phyloP scores from a whole-genome alignment of 192 early-diverging fungal genomes.

The Geranomyces variabilis region DNA sequence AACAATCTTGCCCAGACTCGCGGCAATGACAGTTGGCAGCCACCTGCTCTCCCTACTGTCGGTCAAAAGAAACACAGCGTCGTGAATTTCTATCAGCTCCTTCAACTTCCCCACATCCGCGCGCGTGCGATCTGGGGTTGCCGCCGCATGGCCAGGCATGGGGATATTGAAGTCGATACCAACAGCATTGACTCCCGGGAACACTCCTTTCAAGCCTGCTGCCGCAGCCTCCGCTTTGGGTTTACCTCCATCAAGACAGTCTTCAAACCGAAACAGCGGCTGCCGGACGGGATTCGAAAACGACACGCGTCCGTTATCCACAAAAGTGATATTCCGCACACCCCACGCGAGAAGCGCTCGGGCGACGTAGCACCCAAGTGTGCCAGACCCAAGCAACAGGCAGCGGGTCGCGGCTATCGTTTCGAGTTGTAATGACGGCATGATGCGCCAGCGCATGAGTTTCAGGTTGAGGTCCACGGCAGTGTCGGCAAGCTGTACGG shows the following conservation, averaged over 20 bases:
- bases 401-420: constrained; percentile 76
- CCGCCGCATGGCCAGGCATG: constrained; percentile 88
- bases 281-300: constrained; percentile 97
- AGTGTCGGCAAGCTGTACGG: constrained; percentile 75
- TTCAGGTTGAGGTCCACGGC: constrained; percentile 95
- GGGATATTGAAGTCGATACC: constrained; percentile 81
- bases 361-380: constrained; percentile 92
- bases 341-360: constrained; percentile 89
- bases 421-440: constrained; percentile 82
- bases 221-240: constrained; percentile 90
- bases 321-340: constrained; percentile 89
- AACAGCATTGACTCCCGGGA: constrained; percentile 76
- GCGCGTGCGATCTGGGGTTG: constrained; percentile 12
- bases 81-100: constrained; percentile 72
- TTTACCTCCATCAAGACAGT: constrained; percentile 83
- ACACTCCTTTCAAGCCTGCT: constrained; percentile 68
- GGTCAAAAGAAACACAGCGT: constrained; percentile 88
- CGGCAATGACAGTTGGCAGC: constrained; percentile 88
- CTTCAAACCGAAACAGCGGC: constrained; percentile 88
- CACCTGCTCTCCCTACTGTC: constrained; percentile 96
- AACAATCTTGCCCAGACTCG: constrained; percentile 71
- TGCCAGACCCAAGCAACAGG: constrained; percentile 91
- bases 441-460: constrained; percentile 94
- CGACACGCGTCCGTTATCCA: constrained; percentile 88
- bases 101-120: constrained; percentile 59